Evolutionary conservation across 1,284 basidiomycete species (phyloP), one percentile per base, ranked within the genome.

Genomic region (Irpex sp.): DNA sequence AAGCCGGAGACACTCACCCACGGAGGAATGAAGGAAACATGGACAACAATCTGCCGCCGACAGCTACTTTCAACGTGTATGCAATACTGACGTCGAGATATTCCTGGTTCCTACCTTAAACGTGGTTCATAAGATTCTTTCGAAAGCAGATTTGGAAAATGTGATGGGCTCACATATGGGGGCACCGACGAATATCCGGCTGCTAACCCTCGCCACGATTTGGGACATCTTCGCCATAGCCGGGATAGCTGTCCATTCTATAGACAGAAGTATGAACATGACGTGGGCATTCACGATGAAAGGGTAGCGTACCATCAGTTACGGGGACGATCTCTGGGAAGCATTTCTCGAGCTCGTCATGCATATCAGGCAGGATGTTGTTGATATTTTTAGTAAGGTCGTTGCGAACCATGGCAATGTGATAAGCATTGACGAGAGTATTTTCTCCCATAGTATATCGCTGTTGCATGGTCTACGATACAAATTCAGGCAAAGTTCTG

Each of bases 1-100:
- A 59, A 83, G 72, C 31, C 76, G 66, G n/a, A 17, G 19, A 5
- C 21, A 19, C 49, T 52, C 19, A 52, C 49, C 49, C 49, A 17
- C 49, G 49, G 19, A 52, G 49, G 21, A 52, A 52, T 26, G 49
- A 11, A 52, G 49, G 49, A 19, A 52, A 26, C 49, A 52, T 52
- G 9, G 15, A 9, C 19, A 52, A 52, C 4, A 52, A 9, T 19
- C 65, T 63, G 0, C 74, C 73, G 7, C 69, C 68, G 9, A 70
- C 71, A 4, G 75, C 66, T 21, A 81, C 74, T 55, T 78, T 72
- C 37, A 75, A 67, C 0, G 82, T 74, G 62, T 77, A 80, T 5
- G 75, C 62, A 36, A 79, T 73, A 51, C 76, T 75, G 3, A 79
- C 68, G 15, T 73, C 69, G 0, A 76, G 67, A 62, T 75, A 82